Conservation (phyloP, 2,329 filamentous ascomycete genomes). For the Cercospora sesami region DNA sequence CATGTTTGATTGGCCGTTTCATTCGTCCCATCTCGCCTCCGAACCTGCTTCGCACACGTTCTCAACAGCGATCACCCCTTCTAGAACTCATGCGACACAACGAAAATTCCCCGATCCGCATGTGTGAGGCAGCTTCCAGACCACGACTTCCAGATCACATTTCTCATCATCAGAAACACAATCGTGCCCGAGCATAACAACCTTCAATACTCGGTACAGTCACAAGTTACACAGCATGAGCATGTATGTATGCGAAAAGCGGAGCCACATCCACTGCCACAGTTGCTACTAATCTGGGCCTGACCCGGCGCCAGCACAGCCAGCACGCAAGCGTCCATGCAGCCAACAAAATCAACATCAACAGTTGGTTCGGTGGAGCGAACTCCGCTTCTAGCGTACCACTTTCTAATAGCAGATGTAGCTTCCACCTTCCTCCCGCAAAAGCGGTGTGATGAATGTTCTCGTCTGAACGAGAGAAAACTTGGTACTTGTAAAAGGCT, state of each 20-base stretch:
- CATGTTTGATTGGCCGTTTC: background rate
- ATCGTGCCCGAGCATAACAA: background rate
- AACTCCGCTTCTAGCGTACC: background rate
- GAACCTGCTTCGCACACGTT: background rate
- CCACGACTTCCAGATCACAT: background rate
- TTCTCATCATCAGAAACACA: background rate
- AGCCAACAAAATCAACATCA: background rate
- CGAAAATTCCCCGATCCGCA: background rate
- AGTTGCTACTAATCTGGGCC: background rate
- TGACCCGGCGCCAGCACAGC: background rate
- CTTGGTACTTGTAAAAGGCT: background rate
- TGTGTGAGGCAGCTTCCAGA: background rate
- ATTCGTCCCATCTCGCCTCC: background rate
- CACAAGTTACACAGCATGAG: background rate
- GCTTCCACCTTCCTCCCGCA: background rate
- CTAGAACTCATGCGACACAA: background rate
- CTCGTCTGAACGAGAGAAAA: background rate
- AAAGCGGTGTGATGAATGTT: background rate
- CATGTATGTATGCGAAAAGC: background rate
- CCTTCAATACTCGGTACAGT: background rate
- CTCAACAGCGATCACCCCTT: background rate
- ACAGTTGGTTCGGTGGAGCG: background rate
- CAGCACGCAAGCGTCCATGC: background rate
- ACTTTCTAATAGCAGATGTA: background rate
- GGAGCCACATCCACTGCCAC: background rate